Percentiles rank a stretch among this genome's conserved stretches.
phyloP scores from a whole-genome alignment of 495 filamentous ascomycete genomes.

The Echria macrotheca region DNA sequence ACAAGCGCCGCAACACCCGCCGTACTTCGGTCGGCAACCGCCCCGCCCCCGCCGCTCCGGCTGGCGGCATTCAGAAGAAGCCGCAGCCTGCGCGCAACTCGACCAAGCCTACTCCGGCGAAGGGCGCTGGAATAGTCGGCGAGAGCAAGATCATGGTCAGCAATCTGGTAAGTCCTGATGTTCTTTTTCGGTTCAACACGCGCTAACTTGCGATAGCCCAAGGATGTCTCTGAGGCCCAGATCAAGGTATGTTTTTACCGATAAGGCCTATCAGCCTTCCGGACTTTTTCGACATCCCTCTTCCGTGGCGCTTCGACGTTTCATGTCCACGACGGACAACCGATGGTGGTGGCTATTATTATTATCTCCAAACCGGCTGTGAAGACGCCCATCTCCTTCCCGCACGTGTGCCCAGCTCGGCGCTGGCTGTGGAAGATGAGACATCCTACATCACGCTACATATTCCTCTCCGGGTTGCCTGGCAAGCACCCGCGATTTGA shows the following conservation, averaged over 20 bases:
- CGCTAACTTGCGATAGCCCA: conserved; percentile 65
- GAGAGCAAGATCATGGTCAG: conserved; percentile 97
- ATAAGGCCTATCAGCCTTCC: conserved; percentile 45
- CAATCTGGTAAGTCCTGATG: conserved; percentile 89
- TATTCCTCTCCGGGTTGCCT: conserved; percentile 43
- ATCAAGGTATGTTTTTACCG: conserved; percentile 99
- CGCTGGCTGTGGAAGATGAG: no score
- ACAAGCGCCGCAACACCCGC: conserved; percentile 46
- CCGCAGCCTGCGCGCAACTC: conserved; percentile 55
- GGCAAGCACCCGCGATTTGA: conserved; percentile 44
- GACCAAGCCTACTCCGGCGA: conserved; percentile 58
- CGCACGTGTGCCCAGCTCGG: conserved; percentile 19
- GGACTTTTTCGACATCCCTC: conserved; percentile 49
- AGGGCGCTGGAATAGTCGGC: conserved; percentile 49
- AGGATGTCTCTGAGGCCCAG: conserved; percentile 88
- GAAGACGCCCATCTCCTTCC: conserved; percentile 37
- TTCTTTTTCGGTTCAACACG: conserved; percentile 14
- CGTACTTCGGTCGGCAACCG: conserved; percentile 49
- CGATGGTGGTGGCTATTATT: conserved; percentile 16
- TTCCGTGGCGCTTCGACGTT: conserved; percentile 38
- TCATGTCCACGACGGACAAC: conserved; percentile 33
- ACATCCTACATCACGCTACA: no score
- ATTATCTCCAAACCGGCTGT: conserved; percentile 18
- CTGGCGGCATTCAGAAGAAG: conserved; percentile 83
- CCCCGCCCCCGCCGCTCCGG: conserved; percentile 55